Evolutionary conservation across 352 stramenopile species (phyloP).

Genomic region (Phytophthora crassamura): DNA sequence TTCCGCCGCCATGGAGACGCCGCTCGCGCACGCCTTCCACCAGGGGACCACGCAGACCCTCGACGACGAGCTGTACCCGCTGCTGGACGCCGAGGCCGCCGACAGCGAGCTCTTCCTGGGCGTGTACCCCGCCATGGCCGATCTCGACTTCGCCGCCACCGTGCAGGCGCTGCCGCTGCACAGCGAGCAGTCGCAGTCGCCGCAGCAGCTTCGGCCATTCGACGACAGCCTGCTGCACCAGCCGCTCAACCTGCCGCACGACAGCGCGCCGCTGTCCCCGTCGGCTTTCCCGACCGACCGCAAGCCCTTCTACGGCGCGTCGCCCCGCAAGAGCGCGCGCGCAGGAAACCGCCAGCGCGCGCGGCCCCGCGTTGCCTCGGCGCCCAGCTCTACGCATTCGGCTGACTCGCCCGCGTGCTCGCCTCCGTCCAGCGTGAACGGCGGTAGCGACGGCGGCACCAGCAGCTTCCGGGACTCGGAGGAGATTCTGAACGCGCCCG

Average conservation of each 20-base stretch:
- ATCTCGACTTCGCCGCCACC: slow-evolving; percentile 71
- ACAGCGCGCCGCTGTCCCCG: slow-evolving; percentile 23
- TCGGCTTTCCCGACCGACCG: slow-evolving; percentile 25
- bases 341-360: slow-evolving; percentile 6
- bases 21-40: slow-evolving; percentile 63
- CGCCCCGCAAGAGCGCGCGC: slow-evolving; percentile 8
- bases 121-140: slow-evolving; percentile 61
- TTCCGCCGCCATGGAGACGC: slow-evolving; percentile 29
- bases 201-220: slow-evolving; percentile 27
- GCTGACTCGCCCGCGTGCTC: slow-evolving; percentile 47
- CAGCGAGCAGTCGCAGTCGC: slow-evolving; percentile 8
- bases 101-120: slow-evolving; percentile 67
- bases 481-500: slow-evolving; percentile 80
- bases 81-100: slow-evolving; percentile 46
- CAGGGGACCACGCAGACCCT: slow-evolving; percentile 24
- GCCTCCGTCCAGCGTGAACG: slow-evolving; percentile 49
- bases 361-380: slow-evolving; percentile 12
- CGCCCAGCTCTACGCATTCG: slow-evolving; percentile 31
- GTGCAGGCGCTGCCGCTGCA: slow-evolving; percentile 55
- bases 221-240: slow-evolving; percentile 32
- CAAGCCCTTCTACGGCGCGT: slow-evolving; percentile 32
- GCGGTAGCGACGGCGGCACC: slow-evolving; percentile 36
- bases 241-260: slow-evolving; percentile 28
- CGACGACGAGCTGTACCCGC: slow-evolving; percentile 71
- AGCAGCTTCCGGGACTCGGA: slow-evolving; percentile 60